phyloP scores from a whole-genome alignment of 164 flowering plant species.

The Nelumbo lutea region DNA sequence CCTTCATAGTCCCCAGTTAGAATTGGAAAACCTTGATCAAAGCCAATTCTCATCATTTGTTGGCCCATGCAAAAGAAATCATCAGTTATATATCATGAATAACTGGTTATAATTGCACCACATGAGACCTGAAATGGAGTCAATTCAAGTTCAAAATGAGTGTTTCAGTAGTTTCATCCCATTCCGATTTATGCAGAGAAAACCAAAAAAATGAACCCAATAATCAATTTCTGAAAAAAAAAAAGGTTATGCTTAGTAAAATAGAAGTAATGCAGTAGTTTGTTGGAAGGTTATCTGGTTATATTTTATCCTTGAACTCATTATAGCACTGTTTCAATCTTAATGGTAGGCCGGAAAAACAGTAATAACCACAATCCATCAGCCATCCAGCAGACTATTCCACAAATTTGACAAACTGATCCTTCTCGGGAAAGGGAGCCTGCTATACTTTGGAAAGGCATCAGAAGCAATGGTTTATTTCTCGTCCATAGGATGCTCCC shows the following conservation, averaged over 20 bases:
- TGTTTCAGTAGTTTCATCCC: too few species aligned
- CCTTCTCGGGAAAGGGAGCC: slow-evolving; percentile 84
- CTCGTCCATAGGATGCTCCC: slow-evolving; percentile 87
- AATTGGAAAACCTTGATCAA: too few species aligned
- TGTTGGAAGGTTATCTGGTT: neutral
- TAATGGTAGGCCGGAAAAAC: slow-evolving; percentile 81
- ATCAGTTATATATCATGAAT: too few species aligned
- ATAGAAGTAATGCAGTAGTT: neutral
- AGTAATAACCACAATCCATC: slow-evolving; percentile 91
- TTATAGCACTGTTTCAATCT: neutral
- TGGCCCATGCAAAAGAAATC: too few species aligned
- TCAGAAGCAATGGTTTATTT: slow-evolving; percentile 83
- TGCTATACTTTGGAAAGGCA: slow-evolving; percentile 89
- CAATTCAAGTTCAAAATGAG: too few species aligned
- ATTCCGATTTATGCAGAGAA: neutral
- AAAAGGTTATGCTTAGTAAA: neutral
- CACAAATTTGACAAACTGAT: slow-evolving; percentile 92
- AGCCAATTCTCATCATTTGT: too few species aligned
- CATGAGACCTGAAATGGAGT: too few species aligned
- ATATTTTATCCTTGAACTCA: neutral
- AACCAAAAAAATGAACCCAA: neutral
- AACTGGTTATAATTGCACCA: too few species aligned
- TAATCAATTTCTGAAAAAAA: neutral
- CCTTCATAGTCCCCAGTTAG: too few species aligned
- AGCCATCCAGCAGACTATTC: slow-evolving; percentile 96